Percentiles rank a stretch among this genome's conserved stretches.
Conservation (phyloP, 192 early-diverging fungal species). For the Rhizophagus prolifer region DNA sequence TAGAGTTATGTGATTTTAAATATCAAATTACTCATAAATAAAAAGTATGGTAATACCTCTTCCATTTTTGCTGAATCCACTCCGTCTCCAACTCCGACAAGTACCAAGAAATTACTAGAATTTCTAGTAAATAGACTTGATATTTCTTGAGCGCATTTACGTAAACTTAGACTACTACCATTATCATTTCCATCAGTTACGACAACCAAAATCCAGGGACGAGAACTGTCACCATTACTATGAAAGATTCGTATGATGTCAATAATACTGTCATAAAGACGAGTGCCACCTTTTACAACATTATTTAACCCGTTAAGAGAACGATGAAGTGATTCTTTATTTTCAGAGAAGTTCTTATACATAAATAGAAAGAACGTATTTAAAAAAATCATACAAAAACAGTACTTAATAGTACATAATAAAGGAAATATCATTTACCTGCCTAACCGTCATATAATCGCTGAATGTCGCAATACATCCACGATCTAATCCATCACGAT, state of each 20-base stretch:
- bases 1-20: too few species aligned
- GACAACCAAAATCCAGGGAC: constrained; percentile 25
- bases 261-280: constrained; percentile 22
- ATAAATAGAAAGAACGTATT: not conserved
- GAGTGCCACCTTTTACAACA: not conserved
- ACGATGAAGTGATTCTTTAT: constrained; percentile 16
- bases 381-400: not conserved
- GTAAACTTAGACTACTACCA: not conserved
- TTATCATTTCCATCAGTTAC: constrained; percentile 23
- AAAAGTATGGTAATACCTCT: not conserved
- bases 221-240: not conserved
- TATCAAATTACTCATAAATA: too few species aligned
- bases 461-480: constrained; percentile 29
- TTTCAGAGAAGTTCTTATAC: not conserved
- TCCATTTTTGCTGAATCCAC: constrained; percentile 6
- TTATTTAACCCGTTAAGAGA: constrained; percentile 17
- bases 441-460: constrained; percentile 10
- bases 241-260: constrained; percentile 5
- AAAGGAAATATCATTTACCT: constrained; percentile 7
- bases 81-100: constrained; percentile 16
- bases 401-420: not conserved
- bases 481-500: constrained; percentile 28
- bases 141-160: not conserved
- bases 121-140: not conserved
- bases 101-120: constrained; percentile 15